Evolutionary conservation across 768 basidiomycete species (phyloP), one percentile per base, ranked within the genome.

Genomic region (Hortiboletus flavorubellus): DNA sequence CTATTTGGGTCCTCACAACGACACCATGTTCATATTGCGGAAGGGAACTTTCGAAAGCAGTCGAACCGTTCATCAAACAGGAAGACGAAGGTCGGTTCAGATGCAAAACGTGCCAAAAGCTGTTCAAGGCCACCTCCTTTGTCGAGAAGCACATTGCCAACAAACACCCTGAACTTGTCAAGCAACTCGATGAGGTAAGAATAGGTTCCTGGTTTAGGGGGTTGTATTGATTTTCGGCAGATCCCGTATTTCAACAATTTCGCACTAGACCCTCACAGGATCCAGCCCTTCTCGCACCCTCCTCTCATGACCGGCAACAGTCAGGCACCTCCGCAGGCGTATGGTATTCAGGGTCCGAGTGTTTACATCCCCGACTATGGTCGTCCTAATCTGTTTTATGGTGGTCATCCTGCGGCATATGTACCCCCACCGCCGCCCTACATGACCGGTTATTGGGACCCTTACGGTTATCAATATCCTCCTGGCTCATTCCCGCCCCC

Each of bases 61-160:
- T 87, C 23, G 89, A 89, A 53, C 86, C 86, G 2, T 80, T 80
- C 69, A 82, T 98, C 70, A 95, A 95, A 73, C 90, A 93, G 69
- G 96, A 98, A 72, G 96, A 98, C 62, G 93, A 96, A 72, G 91
- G 88, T 65, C 98, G 97, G 69, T 98, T 91, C 76, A 81, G 97
- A 59, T 99, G 97, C 77, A 96, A 92, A 77, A 87, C 86, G 30
- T 99, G 97, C 72, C 87, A 86, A 73, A 99, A 99, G 76, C 79
- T 98, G 21, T 99, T 99, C 86, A 95, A 95, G 71, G 97, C 94
- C 5, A 89, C 91, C 34, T 85, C 94, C 26, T 99, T 98, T 73
- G 91, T 98, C 46, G 93, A 96, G 75, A 98, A 98, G 78, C 97
- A 99, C 69, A 87, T 99, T 57, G 83, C 87, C 12, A 93, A 95